Base-by-base conservation (phyloP, 768 basidiomycete species). In the Lentinula raphanica region DNA sequence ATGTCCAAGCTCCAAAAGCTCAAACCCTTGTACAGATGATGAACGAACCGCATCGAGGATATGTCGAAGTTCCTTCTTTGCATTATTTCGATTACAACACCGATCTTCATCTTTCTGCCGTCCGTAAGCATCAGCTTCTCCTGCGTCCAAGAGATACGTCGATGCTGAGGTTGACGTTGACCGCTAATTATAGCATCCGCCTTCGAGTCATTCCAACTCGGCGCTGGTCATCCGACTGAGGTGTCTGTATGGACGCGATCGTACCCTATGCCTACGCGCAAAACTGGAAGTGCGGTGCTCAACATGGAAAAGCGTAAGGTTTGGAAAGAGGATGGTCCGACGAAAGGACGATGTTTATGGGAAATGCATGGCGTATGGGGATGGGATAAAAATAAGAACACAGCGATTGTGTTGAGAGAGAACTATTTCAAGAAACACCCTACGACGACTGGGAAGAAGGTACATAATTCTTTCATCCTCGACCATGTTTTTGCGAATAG, bases 31-130 rank as follows among this genome's bases (percentile, higher is more conserved):
- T 11, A 13, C 62, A 95, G 92, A 82, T 94, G 69, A 86, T 96
- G 80, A 97, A 98, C 63, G 94, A 97, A 71, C 94, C 94, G 0
- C 94, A 99, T 72, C 79, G 87, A 65, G 97, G 96, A 40, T 98
- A 96, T 69, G 86, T 96, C 59, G 82, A 88, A 54, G 74, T 97
- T 5, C 78, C 81, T 25, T 92, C 92, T 1, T 76, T 97, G 45
- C 87, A 97, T 63, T 75, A 78, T 9, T 98, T 92, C 72, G 88
- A 98, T 71, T 97, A 97, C 69, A 97, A 94, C 60, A 94, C 94
- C 1, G 94, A 98, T 66, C 82, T 99, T 13, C 95, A 97, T 64
- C 79, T 98, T 36, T 81, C 85, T 3, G 75, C 85, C 63, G 79
- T 89, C 62, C 88, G 91, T 87, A 68, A 77, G 88, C 83, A 28